These are phyloP conservation scores for Arabidopsis suecica DNA, from an alignment of 345 rosid genomes.

Conservation along the genomic window DNA sequence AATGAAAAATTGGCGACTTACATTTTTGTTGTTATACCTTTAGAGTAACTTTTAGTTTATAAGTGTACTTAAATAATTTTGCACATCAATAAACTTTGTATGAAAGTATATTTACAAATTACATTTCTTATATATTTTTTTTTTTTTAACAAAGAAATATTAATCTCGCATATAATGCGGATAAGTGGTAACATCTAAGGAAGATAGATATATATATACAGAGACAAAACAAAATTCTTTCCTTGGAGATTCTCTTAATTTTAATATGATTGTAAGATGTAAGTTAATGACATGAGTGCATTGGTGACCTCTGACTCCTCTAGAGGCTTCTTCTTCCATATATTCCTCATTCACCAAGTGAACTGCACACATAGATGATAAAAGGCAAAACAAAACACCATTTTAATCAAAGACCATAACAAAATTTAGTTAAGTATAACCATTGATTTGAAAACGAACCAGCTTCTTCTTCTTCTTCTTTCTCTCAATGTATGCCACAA, in stretches of 20 bases:
- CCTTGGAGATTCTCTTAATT: too few relatives aligned
- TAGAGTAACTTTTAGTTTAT: too few relatives aligned
- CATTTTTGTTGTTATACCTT: too few relatives aligned
- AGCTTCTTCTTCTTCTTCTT: slow-evolving; percentile 79
- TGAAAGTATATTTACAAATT: background rate
- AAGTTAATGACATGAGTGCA: background rate
- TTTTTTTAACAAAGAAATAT: background rate
- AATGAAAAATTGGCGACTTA: too few relatives aligned
- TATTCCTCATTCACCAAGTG: background rate
- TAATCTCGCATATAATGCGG: background rate
- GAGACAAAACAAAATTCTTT: background rate
- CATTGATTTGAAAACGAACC: slow-evolving; percentile 36
- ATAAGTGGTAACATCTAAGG: background rate
- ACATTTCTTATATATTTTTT: too few relatives aligned
- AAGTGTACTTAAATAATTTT: too few relatives aligned
- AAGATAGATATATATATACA: background rate
- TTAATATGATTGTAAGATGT: too few relatives aligned
- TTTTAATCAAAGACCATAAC: background rate
- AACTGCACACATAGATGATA: slow-evolving; percentile 9
- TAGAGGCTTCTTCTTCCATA: background rate
- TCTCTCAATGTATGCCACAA: slow-evolving; percentile 66
- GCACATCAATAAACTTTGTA: background rate
- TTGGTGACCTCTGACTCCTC: background rate
- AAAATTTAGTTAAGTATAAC: background rate
- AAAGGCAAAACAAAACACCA: background rate